These are phyloP conservation scores for Lumnitzera littorea DNA, from an alignment of 345 rosid genomes.

Conservation along the genomic window DNA sequence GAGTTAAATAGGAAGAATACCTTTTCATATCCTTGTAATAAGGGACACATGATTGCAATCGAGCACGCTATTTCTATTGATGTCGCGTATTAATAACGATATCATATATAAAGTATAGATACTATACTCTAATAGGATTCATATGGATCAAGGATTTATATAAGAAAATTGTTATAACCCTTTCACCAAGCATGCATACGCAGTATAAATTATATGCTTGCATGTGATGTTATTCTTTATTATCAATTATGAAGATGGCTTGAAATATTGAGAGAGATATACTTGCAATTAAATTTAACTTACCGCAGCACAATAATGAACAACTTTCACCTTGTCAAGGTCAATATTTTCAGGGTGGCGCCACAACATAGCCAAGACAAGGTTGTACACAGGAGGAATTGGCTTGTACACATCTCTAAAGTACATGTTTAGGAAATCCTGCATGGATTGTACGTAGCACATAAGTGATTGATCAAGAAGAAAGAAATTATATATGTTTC, in stretches of 20 bases:
- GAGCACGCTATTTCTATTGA: too few species aligned
- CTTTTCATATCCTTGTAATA: neutral
- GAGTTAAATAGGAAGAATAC: neutral
- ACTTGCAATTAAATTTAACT: constrained; percentile 4
- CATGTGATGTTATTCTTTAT: neutral
- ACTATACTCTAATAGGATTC: too few species aligned
- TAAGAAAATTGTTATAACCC: too few species aligned
- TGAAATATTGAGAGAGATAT: neutral
- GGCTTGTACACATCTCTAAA: constrained; percentile 50
- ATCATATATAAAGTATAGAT: too few species aligned
- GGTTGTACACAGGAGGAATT: constrained; percentile 37
- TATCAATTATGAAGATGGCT: neutral
- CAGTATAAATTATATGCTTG: neutral
- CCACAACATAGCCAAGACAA: constrained; percentile 60
- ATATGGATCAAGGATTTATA: too few species aligned
- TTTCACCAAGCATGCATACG: too few species aligned
- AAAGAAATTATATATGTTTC: too few species aligned
- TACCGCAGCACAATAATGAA: constrained; percentile 58
- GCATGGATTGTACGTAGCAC: neutral
- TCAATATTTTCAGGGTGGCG: constrained; percentile 60
- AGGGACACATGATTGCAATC: too few species aligned
- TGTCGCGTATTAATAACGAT: too few species aligned
- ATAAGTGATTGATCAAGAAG: neutral
- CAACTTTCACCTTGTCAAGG: constrained; percentile 40
- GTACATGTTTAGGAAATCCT: constrained; percentile 56